Percentiles rank a stretch among this genome's conserved stretches.
Evolutionary conservation across 768 basidiomycete genomes (phyloP).

Genomic region (Tricholoma furcatifolium): DNA sequence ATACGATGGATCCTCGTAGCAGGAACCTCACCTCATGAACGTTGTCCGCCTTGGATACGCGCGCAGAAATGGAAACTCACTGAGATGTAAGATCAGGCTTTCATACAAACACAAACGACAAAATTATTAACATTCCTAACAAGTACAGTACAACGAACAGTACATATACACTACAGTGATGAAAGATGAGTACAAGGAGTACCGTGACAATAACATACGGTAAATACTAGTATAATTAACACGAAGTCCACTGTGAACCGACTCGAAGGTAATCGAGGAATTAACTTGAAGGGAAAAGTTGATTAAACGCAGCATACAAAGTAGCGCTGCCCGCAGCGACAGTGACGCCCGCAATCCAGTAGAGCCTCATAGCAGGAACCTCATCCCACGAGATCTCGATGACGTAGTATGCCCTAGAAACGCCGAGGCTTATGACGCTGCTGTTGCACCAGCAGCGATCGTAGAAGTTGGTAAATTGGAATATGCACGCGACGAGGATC

Average conservation of each 20-base stretch:
- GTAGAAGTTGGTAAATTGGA: conserved; percentile 25
- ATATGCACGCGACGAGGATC: conserved; percentile 24
- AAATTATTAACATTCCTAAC: too few relatives aligned
- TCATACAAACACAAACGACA: too few relatives aligned
- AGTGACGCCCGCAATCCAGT: conserved; percentile 9
- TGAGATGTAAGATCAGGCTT: too few relatives aligned
- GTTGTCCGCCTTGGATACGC: too few relatives aligned
- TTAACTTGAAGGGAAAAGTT: neutral
- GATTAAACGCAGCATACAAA: conserved; percentile 1
- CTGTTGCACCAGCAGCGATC: conserved; percentile 27
- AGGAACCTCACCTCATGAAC: conserved; percentile 20
- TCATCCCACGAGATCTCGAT: conserved; percentile 14
- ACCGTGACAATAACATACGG: too few relatives aligned
- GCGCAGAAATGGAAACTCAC: too few relatives aligned
- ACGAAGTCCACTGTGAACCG: too few relatives aligned
- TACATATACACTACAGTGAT: too few relatives aligned
- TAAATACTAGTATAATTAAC: too few relatives aligned
- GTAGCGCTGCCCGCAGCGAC: conserved; percentile 9
- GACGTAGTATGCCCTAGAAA: conserved; percentile 19
- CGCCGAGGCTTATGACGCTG: conserved; percentile 19
- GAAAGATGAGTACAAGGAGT: too few relatives aligned
- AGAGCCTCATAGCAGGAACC: conserved; percentile 3
- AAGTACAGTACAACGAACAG: too few relatives aligned
- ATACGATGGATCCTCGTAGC: conserved; percentile 7
- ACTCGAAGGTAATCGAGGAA: too few relatives aligned